Percentiles rank a stretch among this genome's conserved stretches.
These are phyloP conservation scores for Leishmania tropica DNA, from an alignment of 208 protist species.

Conservation along the genomic window DNA sequence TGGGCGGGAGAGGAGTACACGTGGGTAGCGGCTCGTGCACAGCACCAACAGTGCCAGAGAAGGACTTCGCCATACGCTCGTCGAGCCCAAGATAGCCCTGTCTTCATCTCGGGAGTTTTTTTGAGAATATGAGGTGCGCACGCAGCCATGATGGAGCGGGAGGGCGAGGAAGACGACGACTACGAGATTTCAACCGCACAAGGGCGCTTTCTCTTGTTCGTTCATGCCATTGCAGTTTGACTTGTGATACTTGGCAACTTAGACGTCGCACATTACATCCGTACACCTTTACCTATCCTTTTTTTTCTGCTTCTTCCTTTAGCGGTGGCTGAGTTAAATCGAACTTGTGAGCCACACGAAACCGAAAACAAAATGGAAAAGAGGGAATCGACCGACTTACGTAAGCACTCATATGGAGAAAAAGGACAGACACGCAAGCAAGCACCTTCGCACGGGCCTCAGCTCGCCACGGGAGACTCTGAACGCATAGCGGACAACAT, in stretches of 20 bases:
- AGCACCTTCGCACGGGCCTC: neutral
- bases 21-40: neutral
- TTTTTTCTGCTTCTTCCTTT: neutral
- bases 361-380: neutral
- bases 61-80: neutral
- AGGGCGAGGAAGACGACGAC: neutral
- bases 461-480: neutral
- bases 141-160: neutral
- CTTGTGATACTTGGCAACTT: neutral
- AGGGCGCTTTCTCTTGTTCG: neutral
- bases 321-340: neutral
- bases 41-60: neutral
- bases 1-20: neutral
- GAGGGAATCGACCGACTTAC: neutral
- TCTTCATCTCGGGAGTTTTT: neutral
- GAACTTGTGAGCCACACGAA: neutral
- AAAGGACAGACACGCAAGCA: neutral
- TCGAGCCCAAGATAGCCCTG: neutral
- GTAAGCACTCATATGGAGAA: neutral
- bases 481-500: neutral
- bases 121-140: neutral
- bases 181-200: neutral
- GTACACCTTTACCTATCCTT: neutral
- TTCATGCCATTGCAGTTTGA: neutral
- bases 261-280: neutral